These are phyloP conservation scores for Colletotrichum agaves DNA, from an alignment of 2,329 filamentous ascomycete species.

Conservation along the genomic window DNA sequence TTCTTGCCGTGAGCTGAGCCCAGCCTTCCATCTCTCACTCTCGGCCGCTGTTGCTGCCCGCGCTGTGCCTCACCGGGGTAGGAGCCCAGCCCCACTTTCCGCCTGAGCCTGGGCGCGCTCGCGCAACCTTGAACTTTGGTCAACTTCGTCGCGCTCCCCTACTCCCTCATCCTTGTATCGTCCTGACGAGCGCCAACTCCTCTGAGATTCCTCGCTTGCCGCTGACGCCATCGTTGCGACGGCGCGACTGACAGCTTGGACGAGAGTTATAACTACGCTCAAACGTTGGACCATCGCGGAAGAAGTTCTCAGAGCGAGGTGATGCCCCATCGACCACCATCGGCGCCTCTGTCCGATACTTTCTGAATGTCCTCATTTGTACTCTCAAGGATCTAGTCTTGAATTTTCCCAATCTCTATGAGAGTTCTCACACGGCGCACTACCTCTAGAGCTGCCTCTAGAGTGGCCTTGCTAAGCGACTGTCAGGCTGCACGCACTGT, in stretches of 20 bases:
- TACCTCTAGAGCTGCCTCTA: not conserved
- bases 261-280: not conserved
- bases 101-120: conserved; percentile 29
- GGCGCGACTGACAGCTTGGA: not conserved
- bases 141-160: conserved; percentile 34
- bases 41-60: conserved; percentile 11
- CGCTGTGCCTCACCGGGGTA: conserved; percentile 25
- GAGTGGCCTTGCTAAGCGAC: not conserved
- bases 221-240: not conserved
- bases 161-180: conserved; percentile 30
- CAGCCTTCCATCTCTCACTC: conserved; percentile 21
- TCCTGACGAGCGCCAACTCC: conserved; percentile 1
- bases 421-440: not conserved
- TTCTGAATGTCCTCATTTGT: conserved; percentile 15
- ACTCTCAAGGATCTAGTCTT: not conserved
- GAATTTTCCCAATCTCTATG: not conserved
- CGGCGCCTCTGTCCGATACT: not conserved
- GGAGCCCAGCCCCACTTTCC: conserved; percentile 33
- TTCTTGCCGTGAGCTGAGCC: not conserved
- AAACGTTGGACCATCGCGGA: not conserved
- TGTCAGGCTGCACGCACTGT: not conserved
- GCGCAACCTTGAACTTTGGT: conserved; percentile 24
- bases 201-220: not conserved
- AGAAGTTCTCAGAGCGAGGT: not conserved
- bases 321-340: conserved; percentile 10